phyloP scores from a whole-genome alignment of 2,329 filamentous ascomycete genomes.

The Zopfia rhizophila region DNA sequence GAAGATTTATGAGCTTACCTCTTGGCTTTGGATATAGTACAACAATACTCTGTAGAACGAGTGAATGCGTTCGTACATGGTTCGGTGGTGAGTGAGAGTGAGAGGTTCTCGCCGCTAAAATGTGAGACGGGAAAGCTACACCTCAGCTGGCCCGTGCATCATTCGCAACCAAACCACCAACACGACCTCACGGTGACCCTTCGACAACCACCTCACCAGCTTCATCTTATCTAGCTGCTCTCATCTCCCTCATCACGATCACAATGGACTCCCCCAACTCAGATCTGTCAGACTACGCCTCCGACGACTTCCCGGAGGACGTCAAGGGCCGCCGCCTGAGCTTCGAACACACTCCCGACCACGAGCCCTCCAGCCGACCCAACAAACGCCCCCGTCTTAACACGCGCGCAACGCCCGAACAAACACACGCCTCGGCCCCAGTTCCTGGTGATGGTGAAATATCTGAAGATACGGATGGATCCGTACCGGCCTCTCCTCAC shows the following conservation, averaged over 20 bases:
- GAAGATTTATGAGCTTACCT: too few species aligned
- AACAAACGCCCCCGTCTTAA: conserved; percentile 51
- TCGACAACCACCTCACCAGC: neutral
- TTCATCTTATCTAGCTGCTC: conserved; percentile 2
- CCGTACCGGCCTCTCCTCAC: conserved; percentile 66
- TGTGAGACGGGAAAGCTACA: neutral
- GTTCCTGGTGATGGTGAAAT: conserved; percentile 71
- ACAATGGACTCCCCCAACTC: conserved; percentile 67
- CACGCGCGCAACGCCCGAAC: conserved; percentile 48
- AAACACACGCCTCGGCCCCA: conserved; percentile 18
- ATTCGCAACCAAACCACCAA: neutral
- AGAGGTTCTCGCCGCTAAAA: neutral
- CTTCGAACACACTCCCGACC: conserved; percentile 55
- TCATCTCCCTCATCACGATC: neutral
- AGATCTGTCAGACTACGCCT: conserved; percentile 72
- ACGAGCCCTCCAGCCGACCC: conserved; percentile 55
- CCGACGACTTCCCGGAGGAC: conserved; percentile 70
- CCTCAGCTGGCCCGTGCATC: neutral
- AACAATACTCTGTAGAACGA: too few species aligned
- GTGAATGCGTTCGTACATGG: too few species aligned
- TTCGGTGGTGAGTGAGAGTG: neutral
- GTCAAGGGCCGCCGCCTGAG: conserved; percentile 60
- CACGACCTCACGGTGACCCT: neutral
- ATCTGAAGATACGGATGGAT: conserved; percentile 90
- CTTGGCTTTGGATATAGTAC: too few species aligned